A percentile compares a stretch with the other conserved stretches of the same genome.
Evolutionary conservation across 1,284 basidiomycete species (phyloP).

Genomic region (Fistulinella cinereoalba): DNA sequence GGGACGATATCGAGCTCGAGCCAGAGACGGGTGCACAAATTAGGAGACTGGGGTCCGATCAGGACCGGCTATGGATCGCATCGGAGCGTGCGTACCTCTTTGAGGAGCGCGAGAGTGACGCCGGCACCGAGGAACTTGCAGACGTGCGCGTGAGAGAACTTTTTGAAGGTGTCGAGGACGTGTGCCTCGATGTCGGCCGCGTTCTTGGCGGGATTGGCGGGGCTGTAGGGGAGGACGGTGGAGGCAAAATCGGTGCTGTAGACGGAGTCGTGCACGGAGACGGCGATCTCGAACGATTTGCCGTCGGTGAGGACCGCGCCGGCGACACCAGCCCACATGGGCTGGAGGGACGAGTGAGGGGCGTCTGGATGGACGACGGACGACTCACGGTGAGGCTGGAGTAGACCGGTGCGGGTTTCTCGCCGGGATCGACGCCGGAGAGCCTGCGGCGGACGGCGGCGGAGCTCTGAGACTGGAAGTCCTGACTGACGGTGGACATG

Average conservation of each 20-base stretch:
- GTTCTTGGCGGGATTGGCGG: constrained; percentile 49
- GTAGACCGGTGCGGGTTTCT: constrained; percentile 53
- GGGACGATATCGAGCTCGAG: constrained; percentile 73
- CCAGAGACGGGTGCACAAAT: constrained; percentile 76
- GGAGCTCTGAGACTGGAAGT: constrained; percentile 63
- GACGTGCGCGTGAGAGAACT: constrained; percentile 69
- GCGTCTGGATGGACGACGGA: constrained; percentile 18
- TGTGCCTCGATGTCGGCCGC: constrained; percentile 58
- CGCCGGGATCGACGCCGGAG: constrained; percentile 48
- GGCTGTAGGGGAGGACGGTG: constrained; percentile 46
- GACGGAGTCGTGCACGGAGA: constrained; percentile 77
- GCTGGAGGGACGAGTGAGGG: constrained; percentile 40
- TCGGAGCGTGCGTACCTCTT: constrained; percentile 40
- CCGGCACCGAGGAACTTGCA: constrained; percentile 79
- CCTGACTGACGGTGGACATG: constrained; percentile 44
- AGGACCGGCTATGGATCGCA: constrained; percentile 3
- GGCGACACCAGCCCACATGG: constrained; percentile 81
- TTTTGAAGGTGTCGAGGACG: constrained; percentile 58
- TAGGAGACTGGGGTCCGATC: constrained; percentile 50
- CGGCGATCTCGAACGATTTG: constrained; percentile 61
- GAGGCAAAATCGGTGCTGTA: constrained; percentile 75
- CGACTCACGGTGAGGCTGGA: constrained; percentile 62
- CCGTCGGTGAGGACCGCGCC: constrained; percentile 57
- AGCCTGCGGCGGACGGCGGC: constrained; percentile 63
- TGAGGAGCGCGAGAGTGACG: constrained; percentile 48